These are phyloP conservation scores for Xylariaceae sp. DNA, from an alignment of 2,329 filamentous ascomycete species.

Conservation along the genomic window DNA sequence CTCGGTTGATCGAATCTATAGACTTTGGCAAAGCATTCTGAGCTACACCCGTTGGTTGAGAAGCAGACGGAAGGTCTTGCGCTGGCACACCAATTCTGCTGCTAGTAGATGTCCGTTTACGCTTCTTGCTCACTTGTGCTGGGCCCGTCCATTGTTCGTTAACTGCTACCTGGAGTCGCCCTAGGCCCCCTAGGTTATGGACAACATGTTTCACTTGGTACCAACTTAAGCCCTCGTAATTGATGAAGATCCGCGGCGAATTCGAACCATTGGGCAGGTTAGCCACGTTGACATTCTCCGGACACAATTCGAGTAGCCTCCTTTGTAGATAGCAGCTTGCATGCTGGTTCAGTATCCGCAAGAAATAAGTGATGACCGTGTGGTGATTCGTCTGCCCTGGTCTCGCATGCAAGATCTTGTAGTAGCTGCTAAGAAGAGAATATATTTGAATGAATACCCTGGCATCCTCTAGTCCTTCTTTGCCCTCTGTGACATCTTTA, in stretches of 20 bases:
- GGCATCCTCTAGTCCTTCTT: no score
- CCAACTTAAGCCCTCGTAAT: not conserved
- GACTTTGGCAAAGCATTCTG: no score
- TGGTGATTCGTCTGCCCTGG: no score
- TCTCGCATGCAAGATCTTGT: no score
- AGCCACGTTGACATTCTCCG: not conserved
- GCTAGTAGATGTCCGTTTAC: not conserved
- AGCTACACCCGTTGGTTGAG: no score
- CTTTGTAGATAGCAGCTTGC: not conserved
- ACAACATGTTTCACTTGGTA: not conserved
- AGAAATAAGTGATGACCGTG: slow-evolving; percentile 10
- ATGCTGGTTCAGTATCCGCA: not conserved
- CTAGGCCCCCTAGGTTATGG: not conserved
- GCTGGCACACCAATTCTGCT: not conserved
- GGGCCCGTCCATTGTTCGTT: not conserved
- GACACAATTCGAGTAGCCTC: not conserved
- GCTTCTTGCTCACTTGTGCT: not conserved
- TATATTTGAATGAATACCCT: no score
- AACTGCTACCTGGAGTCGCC: not conserved
- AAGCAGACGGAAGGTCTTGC: no score
- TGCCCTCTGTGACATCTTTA: no score
- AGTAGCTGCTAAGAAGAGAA: no score
- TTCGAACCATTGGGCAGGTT: not conserved
- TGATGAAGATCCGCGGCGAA: not conserved
- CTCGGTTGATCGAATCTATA: no score